phyloP scores from a whole-genome alignment of 371 early-diverging fungal genomes.

The Mucor circinelloides region DNA sequence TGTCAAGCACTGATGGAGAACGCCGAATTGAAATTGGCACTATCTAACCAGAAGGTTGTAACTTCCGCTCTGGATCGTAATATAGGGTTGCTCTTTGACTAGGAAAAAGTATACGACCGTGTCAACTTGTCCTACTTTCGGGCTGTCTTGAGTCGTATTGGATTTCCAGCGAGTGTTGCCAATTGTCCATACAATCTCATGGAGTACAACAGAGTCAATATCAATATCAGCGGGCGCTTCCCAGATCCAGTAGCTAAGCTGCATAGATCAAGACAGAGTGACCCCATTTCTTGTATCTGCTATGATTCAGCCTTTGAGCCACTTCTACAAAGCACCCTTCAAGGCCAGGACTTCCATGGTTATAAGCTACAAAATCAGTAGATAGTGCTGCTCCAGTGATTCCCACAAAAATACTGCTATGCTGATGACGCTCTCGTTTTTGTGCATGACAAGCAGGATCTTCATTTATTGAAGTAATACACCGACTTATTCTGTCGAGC shows the following conservation, averaged over 20 bases:
- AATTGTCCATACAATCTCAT: not conserved
- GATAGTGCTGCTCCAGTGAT: too few species aligned
- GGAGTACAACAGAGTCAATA: not conserved
- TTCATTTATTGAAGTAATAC: not conserved
- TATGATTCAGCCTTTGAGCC: constrained; percentile 19
- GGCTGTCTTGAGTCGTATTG: not conserved
- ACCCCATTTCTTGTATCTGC: constrained; percentile 12
- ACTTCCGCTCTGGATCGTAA: not conserved
- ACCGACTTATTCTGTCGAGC: not conserved
- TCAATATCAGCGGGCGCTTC: constrained; percentile 28
- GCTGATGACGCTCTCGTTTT: constrained; percentile 19
- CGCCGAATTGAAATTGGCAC: not conserved
- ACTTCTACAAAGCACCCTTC: not conserved
- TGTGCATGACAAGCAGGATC: not conserved
- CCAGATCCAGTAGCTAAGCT: not conserved
- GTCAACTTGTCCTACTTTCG: not conserved
- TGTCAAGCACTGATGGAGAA: not conserved
- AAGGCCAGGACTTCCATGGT: not conserved
- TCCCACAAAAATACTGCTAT: constrained; percentile 12
- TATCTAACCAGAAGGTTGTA: not conserved
- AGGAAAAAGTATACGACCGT: not conserved
- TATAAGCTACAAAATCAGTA: not conserved
- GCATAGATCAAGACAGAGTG: constrained; percentile 16
- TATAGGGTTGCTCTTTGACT: not conserved
- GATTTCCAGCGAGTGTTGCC: not conserved